Percentiles rank a stretch among this genome's conserved stretches.
Conservation (phyloP, 352 stramenopile species). For the Phytophthora syringae region DNA sequence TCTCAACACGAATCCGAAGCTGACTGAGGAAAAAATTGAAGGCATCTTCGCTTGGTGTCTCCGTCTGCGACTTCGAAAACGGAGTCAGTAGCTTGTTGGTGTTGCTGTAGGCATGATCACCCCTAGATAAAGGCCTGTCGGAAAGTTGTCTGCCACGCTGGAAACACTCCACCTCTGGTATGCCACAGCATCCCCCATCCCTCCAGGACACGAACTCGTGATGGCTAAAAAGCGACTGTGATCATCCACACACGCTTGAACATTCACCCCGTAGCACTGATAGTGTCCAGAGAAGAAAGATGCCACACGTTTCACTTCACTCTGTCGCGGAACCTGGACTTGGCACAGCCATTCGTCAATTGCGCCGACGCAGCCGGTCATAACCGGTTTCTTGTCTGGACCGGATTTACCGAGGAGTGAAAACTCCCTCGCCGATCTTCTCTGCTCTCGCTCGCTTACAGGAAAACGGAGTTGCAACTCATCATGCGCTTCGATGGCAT, state of each 20-base stretch:
- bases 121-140: neutral
- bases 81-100: neutral
- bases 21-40: neutral
- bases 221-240: neutral
- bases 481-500: neutral
- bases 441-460: neutral
- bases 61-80: neutral
- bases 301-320: neutral
- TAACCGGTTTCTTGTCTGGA: no score
- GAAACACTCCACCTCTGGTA: neutral
- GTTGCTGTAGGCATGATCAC: neutral
- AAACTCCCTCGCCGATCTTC: neutral
- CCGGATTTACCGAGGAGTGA: neutral
- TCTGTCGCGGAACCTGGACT: constrained; percentile 2
- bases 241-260: neutral
- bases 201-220: no score
- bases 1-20: neutral
- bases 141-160: neutral
- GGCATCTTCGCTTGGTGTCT: no score
- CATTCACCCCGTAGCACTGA: constrained; percentile 2
- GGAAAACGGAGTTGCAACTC: constrained; percentile 5
- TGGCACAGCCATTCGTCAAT: constrained; percentile 9
- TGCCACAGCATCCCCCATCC: neutral
- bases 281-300: constrained; percentile 12
- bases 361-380: constrained; percentile 2